These are phyloP conservation scores for Herpetomonas samuelpessoai DNA, from an alignment of 208 protist genomes.

Conservation along the genomic window DNA sequence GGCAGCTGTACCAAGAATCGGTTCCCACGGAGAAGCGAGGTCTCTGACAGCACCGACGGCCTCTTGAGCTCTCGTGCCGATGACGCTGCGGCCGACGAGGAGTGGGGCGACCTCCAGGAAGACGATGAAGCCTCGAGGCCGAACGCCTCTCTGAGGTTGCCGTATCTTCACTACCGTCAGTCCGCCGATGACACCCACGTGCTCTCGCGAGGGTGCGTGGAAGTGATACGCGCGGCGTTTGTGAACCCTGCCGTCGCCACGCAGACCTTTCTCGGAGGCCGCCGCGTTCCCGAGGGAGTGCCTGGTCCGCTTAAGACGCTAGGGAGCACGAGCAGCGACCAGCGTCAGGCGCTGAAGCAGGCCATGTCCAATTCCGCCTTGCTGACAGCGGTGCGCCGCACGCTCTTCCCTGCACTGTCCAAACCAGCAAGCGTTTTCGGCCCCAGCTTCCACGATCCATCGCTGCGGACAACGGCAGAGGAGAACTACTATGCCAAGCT, in stretches of 20 bases:
- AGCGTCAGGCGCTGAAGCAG: slow-evolving; percentile 5
- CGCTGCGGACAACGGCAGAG: slow-evolving; percentile 39
- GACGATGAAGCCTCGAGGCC: neutral
- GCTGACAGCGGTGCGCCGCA: slow-evolving; percentile 18
- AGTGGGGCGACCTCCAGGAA: neutral
- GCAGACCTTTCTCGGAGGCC: slow-evolving; percentile 15
- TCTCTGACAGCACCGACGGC: neutral
- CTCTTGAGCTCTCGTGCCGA: too few species aligned
- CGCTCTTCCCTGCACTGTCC: slow-evolving; percentile 21
- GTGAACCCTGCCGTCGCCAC: slow-evolving; percentile 17
- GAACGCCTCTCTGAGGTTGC: neutral
- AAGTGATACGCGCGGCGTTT: slow-evolving; percentile 33
- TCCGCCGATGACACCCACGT: slow-evolving; percentile 4
- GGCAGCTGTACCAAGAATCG: too few species aligned
- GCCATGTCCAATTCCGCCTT: slow-evolving; percentile 9
- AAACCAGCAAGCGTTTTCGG: slow-evolving; percentile 11
- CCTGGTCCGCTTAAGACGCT: slow-evolving; percentile 7
- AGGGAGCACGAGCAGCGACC: neutral
- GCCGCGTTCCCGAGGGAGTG: slow-evolving; percentile 10
- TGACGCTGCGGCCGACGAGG: neutral
- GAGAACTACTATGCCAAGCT: slow-evolving; percentile 27
- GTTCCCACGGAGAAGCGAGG: neutral
- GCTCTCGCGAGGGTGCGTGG: slow-evolving; percentile 16
- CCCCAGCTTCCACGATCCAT: slow-evolving; percentile 2
- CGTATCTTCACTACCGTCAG: slow-evolving; percentile 12